These are phyloP conservation scores for Elymus sibiricus DNA, from an alignment of 176 grass and related monocot genomes.

Conservation along the genomic window DNA sequence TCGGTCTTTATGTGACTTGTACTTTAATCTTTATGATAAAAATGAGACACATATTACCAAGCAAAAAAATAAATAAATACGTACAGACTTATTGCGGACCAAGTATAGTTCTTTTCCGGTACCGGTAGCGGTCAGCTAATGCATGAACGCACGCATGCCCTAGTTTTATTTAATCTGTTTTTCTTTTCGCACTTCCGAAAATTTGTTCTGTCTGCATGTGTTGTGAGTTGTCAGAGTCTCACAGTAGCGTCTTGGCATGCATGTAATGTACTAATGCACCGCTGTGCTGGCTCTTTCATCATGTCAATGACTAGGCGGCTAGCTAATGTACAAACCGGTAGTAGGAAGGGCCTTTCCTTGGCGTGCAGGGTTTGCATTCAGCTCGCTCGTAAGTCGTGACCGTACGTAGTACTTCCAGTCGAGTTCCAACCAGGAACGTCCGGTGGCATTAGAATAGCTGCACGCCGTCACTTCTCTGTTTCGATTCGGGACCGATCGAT, in stretches of 20 bases:
- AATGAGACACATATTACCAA: no score
- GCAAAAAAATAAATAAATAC: no score
- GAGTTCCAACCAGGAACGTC: slow-evolving; percentile 20
- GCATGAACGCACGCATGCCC: background rate
- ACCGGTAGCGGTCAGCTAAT: background rate
- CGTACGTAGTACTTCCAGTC: slow-evolving; percentile 18
- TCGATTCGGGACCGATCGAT: background rate
- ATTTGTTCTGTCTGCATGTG: background rate
- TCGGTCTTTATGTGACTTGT: no score
- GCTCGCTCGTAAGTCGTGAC: background rate
- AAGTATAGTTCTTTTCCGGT: background rate
- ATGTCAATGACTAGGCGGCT: slow-evolving; percentile 35
- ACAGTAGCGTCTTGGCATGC: background rate
- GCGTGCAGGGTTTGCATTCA: slow-evolving; percentile 67
- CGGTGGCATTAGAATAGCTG: slow-evolving; percentile 16
- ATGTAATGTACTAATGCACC: background rate
- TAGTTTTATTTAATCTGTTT: background rate
- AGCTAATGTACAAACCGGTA: slow-evolving; percentile 35
- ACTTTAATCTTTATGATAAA: no score
- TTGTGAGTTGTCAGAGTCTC: background rate
- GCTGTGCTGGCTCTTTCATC: background rate
- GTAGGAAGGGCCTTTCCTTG: slow-evolving; percentile 50
- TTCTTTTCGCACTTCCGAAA: background rate
- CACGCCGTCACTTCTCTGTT: slow-evolving; percentile 12
- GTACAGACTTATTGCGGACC: background rate